Percentiles rank a stretch among this genome's conserved stretches.
Conservation (phyloP, 2,329 filamentous ascomycete genomes). For the Neocucurbitaria cava region DNA sequence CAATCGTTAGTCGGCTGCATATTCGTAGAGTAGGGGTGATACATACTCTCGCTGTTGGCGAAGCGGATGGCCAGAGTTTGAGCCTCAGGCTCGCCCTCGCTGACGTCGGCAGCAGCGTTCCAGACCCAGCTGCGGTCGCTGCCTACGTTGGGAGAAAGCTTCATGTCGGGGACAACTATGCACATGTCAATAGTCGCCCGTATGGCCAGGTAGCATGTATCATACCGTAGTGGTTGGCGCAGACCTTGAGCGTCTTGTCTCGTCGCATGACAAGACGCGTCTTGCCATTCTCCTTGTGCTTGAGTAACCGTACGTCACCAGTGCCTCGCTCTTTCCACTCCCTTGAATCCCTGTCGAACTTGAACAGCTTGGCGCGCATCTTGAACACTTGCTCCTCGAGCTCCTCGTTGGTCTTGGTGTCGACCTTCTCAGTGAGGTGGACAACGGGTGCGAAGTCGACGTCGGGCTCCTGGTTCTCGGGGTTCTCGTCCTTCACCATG, state of each 20-base stretch:
- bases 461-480: constrained; percentile 89
- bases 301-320: constrained; percentile 92
- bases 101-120: constrained; percentile 97
- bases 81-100: constrained; percentile 95
- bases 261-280: constrained; percentile 97
- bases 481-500: constrained; percentile 67
- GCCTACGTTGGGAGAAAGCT: constrained; percentile 96
- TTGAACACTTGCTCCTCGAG: constrained; percentile 97
- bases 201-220: constrained; percentile 10
- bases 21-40: background rate
- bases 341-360: constrained; percentile 87
- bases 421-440: constrained; percentile 94
- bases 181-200: constrained; percentile 26
- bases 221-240: constrained; percentile 99
- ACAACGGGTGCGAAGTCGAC: constrained; percentile 98
- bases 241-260: constrained; percentile 99
- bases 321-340: constrained; percentile 99
- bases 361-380: constrained; percentile 99
- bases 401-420: constrained; percentile 98
- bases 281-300: constrained; percentile 99
- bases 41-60: constrained; percentile 90
- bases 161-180: constrained; percentile 96
- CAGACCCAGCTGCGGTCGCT: constrained; percentile 99
- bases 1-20: constrained; percentile 29
- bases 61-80: constrained; percentile 97